A percentile compares a stretch with the other conserved stretches of the same genome.
Conservation (phyloP, 768 basidiomycete species). For the Pisolithus tinctorius region DNA sequence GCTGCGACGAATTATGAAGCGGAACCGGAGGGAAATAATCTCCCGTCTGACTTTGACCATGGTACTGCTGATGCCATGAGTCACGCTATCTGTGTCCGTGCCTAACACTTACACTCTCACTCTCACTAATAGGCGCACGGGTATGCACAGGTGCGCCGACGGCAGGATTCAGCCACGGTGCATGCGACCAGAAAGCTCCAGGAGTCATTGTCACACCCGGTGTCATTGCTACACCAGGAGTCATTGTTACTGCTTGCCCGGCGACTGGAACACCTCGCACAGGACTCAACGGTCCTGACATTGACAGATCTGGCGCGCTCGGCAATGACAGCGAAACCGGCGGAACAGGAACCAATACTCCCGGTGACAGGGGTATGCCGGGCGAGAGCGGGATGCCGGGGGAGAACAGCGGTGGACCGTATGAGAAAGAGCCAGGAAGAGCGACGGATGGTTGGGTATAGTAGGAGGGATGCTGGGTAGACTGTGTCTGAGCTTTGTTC, state of each 20-base stretch:
- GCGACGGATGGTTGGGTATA: constrained; percentile 9
- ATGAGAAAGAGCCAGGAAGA: constrained; percentile 17
- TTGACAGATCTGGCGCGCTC: constrained; percentile 8
- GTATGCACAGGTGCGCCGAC: constrained; percentile 52
- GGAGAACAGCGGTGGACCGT: constrained; percentile 21
- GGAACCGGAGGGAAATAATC: constrained; percentile 41
- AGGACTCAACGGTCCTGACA: constrained; percentile 9
- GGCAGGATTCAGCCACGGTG: constrained; percentile 51
- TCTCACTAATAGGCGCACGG: not conserved
- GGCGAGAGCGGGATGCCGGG: constrained; percentile 27
- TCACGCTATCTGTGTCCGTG: constrained; percentile 11
- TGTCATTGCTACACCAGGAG: constrained; percentile 51
- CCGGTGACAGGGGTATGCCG: constrained; percentile 19
- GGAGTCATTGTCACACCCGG: constrained; percentile 70
- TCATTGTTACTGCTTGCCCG: constrained; percentile 12
- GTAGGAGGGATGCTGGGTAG: constrained; percentile 5
- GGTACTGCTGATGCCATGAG: constrained; percentile 4
- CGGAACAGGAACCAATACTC: not conserved
- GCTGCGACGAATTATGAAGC: not conserved
- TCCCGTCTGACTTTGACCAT: constrained; percentile 6
- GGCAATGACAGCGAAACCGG: constrained; percentile 13
- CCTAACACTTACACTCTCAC: not conserved
- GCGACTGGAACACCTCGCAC: constrained; percentile 1
- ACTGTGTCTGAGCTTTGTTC: not conserved
- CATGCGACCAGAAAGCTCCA: constrained; percentile 63